Conservation (phyloP, 2,329 filamentous ascomycete species). For the Xylariomycetidae sp. region DNA sequence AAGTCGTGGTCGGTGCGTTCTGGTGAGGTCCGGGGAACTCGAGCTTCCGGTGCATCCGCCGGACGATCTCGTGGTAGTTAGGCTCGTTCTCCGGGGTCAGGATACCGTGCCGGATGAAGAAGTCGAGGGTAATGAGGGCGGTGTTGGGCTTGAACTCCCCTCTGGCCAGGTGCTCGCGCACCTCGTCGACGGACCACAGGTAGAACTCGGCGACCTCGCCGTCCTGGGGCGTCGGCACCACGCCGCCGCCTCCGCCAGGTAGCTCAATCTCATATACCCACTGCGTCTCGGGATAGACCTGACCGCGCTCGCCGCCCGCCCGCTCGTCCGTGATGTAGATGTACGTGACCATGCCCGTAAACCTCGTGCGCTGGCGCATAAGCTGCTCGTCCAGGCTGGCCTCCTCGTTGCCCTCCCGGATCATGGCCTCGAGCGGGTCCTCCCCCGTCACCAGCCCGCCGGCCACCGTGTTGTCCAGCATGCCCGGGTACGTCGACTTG, state of each 20-base stretch:
- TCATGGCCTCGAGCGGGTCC: slow-evolving; percentile 71
- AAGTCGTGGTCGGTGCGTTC: too few species aligned
- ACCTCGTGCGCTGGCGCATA: slow-evolving; percentile 55
- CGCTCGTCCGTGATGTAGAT: slow-evolving; percentile 72
- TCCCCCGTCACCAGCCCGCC: slow-evolving; percentile 78
- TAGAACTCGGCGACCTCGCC: slow-evolving; percentile 85
- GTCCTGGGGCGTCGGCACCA: slow-evolving; percentile 73
- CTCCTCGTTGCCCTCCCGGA: slow-evolving; percentile 86
- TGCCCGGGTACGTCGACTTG: slow-evolving; percentile 86
- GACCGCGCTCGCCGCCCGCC: slow-evolving; percentile 73
- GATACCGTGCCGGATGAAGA: slow-evolving; percentile 81
- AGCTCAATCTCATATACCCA: slow-evolving; percentile 89
- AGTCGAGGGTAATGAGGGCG: slow-evolving; percentile 77
- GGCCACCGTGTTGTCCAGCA: slow-evolving; percentile 93
- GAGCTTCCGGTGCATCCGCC: slow-evolving; percentile 70
- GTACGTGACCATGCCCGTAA: slow-evolving; percentile 74
- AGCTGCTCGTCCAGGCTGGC: slow-evolving; percentile 70
- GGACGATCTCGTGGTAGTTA: slow-evolving; percentile 70
- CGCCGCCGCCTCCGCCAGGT: slow-evolving; percentile 56
- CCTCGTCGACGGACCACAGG: slow-evolving; percentile 71
- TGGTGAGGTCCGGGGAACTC: slow-evolving; percentile 71
- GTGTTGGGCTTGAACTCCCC: slow-evolving; percentile 94
- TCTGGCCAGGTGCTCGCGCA: slow-evolving; percentile 61
- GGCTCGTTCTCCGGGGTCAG: slow-evolving; percentile 75
- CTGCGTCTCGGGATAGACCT: slow-evolving; percentile 87